Base-by-base conservation (phyloP, 768 basidiomycete species). In the Suillus bovinus region DNA sequence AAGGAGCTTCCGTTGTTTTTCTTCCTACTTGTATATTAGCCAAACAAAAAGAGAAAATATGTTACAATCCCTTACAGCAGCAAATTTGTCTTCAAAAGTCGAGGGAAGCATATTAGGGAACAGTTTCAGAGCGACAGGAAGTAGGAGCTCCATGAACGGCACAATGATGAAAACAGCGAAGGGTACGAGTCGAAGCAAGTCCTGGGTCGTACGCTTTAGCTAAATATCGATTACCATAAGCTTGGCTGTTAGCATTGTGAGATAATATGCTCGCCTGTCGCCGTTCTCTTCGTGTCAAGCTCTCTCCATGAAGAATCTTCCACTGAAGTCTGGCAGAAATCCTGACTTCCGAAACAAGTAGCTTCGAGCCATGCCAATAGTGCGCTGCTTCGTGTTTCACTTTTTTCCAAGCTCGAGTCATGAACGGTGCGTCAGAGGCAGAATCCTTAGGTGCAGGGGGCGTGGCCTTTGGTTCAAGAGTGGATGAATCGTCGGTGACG, bases 51-150 rank as follows among this genome's bases (percentile, higher is more conserved):
- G 17, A 27, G 4, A 5, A 33, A 62, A 1, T 54, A 55, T 16
- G 7, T 10, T 27, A 38, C 33, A 31, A 59, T 76, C 63, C 33
- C 86, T 64, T 68, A 93, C 95, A 59, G 93, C 94, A 46, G 94
- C 89, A 70, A 89, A 97, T 76, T 96, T 96, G 80, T 98, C 96
- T 73, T 99, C 95, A 66, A 99, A 99, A 0, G 97, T 99, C 0
- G 93, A 96, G 0, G 97, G 97, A 6, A 99, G 85, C 94, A 99
- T 99, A 76, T 92, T 98, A 16, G 97, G 97, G 84, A 99, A 99
- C 49, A 99, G 77, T 75, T 96, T 97, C 67, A 99, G 83, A 0
- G 95, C 96, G 44, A 99, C 93, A 2, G 97, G 97, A 3, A 99
- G 85, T 5, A 99, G 82, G 20, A 99, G 74, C 73, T 99, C 97